A percentile compares a stretch with the other conserved stretches of the same genome.
Conservation (phyloP, 2,329 filamentous ascomycete genomes). For the Colletotrichum sp. region DNA sequence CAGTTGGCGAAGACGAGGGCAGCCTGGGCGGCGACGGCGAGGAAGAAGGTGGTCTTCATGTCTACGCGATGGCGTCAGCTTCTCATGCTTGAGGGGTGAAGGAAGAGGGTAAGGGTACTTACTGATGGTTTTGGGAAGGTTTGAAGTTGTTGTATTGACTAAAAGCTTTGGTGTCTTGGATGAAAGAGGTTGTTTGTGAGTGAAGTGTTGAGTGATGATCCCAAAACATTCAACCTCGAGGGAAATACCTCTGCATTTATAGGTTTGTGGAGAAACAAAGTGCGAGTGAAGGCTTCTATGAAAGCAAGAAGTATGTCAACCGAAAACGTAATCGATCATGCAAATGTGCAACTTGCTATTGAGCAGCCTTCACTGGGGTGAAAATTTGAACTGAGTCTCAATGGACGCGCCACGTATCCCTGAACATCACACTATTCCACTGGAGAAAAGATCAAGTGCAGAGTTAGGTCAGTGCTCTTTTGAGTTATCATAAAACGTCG, state of each 20-base stretch:
- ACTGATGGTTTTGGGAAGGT: background rate
- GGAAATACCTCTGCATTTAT: background rate
- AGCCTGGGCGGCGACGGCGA: background rate
- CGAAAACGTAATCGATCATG: background rate
- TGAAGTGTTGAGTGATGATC: background rate
- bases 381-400: fast-evolving
- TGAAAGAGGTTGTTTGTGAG: background rate
- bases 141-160: background rate
- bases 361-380: background rate
- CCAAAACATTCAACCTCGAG: background rate
- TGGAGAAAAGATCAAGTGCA: background rate
- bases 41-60: background rate
- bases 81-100: fast-evolving
- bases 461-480: fast-evolving
- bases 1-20: background rate
- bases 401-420: background rate
- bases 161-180: background rate
- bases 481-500: background rate
- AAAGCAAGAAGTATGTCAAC: background rate
- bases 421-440: background rate
- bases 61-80: fast-evolving
- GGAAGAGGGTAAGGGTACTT: fast-evolving
- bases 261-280: fast-evolving
- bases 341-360: fast-evolving
- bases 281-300: background rate